These are phyloP conservation scores for Tricholoma matsutake DNA, from an alignment of 768 basidiomycete species.

Conservation along the genomic window DNA sequence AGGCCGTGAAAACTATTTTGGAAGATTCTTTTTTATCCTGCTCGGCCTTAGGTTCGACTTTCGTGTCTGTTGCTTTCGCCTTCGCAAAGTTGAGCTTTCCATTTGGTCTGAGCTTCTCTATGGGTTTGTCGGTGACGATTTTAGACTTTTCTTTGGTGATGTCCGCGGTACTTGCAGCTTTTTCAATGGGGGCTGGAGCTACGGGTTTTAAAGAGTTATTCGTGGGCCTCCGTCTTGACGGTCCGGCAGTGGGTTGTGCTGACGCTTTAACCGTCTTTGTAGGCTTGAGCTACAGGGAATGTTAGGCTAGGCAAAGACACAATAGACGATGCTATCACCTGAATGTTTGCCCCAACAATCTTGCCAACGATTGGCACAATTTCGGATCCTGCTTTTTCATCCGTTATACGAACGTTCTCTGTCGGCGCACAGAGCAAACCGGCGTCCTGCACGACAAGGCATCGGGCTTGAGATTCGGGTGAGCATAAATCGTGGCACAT, in stretches of 20 bases:
- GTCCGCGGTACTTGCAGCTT: constrained; percentile 11
- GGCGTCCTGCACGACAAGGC: constrained; percentile 35
- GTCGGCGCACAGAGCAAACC: constrained; percentile 41
- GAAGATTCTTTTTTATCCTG: constrained; percentile 12
- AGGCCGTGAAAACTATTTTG: neutral
- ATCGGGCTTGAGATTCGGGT: constrained; percentile 1
- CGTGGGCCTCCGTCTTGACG: constrained; percentile 33
- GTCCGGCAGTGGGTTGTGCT: constrained; percentile 41
- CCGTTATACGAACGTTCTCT: constrained; percentile 36
- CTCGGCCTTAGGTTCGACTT: constrained; percentile 4
- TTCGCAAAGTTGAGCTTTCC: constrained; percentile 22
- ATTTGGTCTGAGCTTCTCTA: constrained; percentile 14
- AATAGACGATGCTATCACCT: constrained; percentile 32
- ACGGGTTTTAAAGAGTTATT: constrained; percentile 7
- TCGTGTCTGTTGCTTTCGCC: constrained; percentile 11
- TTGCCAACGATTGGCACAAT: constrained; percentile 44
- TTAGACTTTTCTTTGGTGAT: constrained; percentile 7
- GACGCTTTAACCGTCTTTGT: constrained; percentile 16
- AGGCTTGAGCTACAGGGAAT: constrained; percentile 7
- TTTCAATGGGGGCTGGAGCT: constrained; percentile 12
- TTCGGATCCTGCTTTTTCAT: constrained; percentile 40
- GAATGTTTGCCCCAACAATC: constrained; percentile 42
- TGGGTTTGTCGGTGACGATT: constrained; percentile 8
- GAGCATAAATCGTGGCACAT: constrained; percentile 21
- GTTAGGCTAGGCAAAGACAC: neutral